Conservation (phyloP, 73 alveolate genomes). For the Uronychia binucleata region DNA sequence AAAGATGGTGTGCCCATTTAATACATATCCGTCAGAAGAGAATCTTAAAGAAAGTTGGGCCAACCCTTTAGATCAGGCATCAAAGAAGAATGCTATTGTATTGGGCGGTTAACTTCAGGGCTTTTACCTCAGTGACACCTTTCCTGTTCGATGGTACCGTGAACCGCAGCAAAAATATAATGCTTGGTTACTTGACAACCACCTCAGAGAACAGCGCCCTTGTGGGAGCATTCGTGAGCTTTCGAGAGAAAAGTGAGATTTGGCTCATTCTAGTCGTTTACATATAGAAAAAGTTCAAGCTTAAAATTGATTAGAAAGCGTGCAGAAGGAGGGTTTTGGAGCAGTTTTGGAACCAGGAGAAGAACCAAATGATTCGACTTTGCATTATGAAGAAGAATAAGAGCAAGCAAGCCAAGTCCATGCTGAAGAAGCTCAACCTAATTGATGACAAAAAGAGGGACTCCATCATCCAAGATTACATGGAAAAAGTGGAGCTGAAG, state of each 20-base stretch:
- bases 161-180: too few species aligned
- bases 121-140: too few species aligned
- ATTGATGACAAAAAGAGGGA: not conserved
- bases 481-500: not conserved
- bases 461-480: not conserved
- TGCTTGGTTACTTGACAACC: too few species aligned
- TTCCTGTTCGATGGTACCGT: too few species aligned
- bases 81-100: not conserved
- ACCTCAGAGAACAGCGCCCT: too few species aligned
- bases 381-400: not conserved
- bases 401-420: not conserved
- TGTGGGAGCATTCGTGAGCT: too few species aligned
- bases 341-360: not conserved
- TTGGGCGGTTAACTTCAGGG: too few species aligned
- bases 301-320: too few species aligned
- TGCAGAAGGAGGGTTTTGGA: not conserved
- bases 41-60: not conserved
- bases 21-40: not conserved
- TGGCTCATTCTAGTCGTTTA: not conserved
- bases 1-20: not conserved
- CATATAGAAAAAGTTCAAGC: not conserved
- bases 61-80: not conserved
- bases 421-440: not conserved
- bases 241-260: too few species aligned
- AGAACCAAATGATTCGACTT: not conserved